Evolutionary conservation across 208 protist species (phyloP).

Genomic region (Willaertia magna): DNA sequence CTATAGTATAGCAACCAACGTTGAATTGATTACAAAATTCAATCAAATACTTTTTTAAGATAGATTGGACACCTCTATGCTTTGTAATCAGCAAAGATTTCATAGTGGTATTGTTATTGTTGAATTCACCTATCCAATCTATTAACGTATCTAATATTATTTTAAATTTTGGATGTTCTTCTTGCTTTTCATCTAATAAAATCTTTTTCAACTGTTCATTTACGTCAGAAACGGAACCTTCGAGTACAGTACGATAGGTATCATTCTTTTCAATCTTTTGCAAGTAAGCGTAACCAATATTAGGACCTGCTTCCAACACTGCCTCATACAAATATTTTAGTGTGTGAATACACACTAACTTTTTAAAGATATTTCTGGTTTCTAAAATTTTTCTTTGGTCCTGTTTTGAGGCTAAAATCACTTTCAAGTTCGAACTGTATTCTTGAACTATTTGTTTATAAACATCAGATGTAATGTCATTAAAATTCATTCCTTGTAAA

Average conservation of each 20-base stretch:
- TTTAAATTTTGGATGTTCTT: not conserved
- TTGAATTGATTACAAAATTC: too few species aligned
- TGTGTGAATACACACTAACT: not conserved
- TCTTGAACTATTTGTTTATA: not conserved
- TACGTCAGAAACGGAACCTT: not conserved
- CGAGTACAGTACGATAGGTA: not conserved
- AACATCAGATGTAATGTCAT: too few species aligned
- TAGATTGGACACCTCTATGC: not conserved
- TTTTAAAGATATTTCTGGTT: not conserved
- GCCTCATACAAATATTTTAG: not conserved
- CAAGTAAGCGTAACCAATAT: not conserved
- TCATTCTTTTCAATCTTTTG: not conserved
- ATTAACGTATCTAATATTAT: not conserved
- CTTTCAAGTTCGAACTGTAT: not conserved
- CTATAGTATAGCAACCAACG: too few species aligned
- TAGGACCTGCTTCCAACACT: not conserved
- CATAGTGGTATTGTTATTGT: not conserved
- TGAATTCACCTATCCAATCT: not conserved
- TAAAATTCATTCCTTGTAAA: too few species aligned
- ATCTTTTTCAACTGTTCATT: not conserved
- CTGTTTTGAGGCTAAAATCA: not conserved
- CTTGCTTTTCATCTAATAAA: not conserved
- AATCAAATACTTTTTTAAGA: not conserved
- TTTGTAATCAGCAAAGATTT: not conserved
- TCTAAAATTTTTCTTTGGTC: not conserved